A percentile compares a stretch with the other conserved stretches of the same genome.
Conservation (phyloP, 352 stramenopile genomes). For the Globisporangium splendens region DNA sequence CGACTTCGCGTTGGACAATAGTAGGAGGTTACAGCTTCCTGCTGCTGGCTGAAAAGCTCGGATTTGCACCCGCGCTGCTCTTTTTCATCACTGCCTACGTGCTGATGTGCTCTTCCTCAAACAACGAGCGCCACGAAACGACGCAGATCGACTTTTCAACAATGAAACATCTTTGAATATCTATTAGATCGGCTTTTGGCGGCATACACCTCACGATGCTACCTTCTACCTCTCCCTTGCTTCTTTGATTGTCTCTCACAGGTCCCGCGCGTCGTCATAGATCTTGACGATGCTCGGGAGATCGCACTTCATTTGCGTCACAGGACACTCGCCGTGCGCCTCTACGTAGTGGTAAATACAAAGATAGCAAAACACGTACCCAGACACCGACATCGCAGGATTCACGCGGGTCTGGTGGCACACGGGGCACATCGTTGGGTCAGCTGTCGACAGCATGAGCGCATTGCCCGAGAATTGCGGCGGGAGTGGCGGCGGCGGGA, state of each 20-base stretch:
- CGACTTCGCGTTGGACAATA: neutral
- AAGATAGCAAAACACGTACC: conserved; percentile 83
- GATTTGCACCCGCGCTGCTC: no score
- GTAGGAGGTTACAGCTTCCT: neutral
- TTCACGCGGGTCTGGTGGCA: conserved; percentile 74
- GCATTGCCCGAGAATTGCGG: conserved; percentile 62
- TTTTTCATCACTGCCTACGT: no score
- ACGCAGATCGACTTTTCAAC: no score
- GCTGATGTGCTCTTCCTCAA: no score
- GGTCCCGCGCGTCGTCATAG: conserved; percentile 62
- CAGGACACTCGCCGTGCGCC: conserved; percentile 61
- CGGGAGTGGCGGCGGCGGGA: conserved; percentile 69
- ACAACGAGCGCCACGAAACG: no score
- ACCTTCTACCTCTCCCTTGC: no score
- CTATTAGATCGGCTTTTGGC: no score
- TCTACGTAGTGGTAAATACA: conserved; percentile 79
- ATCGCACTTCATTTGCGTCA: conserved; percentile 78
- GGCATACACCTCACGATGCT: no score
- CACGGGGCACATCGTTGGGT: conserved; percentile 57
- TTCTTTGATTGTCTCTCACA: neutral
- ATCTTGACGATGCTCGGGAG: conserved; percentile 66
- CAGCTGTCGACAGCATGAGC: conserved; percentile 37
- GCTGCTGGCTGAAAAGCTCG: neutral
- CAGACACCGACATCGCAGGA: conserved; percentile 63
- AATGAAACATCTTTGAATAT: no score